Base-by-base conservation (phyloP, 176 grass and related monocot genomes). In the Carex parvula region DNA sequence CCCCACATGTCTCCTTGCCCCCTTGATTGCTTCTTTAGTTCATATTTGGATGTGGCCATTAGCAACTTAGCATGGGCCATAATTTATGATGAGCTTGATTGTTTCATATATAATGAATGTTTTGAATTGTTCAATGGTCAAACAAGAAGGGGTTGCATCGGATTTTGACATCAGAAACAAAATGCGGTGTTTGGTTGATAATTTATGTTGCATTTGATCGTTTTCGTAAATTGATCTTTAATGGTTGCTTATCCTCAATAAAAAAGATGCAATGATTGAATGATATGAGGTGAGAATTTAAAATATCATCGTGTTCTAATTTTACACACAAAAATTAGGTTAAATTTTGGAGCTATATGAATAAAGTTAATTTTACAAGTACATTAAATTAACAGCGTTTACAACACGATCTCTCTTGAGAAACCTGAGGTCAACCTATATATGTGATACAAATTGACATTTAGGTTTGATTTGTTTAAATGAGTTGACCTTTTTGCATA, bases 101-200 rank as follows among this genome's bases (percentile, higher is more conserved):
- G 33, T 4, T 35, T 35, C 69, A 41, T 41, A 41, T 41, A 72
- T 35, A 35, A 35, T 48, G 70, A 50, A 72, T 72, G 69, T 50
- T 50, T 72, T 72, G 69, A 48, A 72, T 50, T 72, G 41, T 21
- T 72, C 41, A 46, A 72, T 48, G 41, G 41, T 72, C 69, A 72
- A 68, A 72, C 39, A 21, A 22, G 2, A 48, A 7, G 37, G 32
- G 18, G n/a, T 69, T 72, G 69, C 69, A 72, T 48, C 35, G 9
- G n/a, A 22, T 48, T 50, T 73, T 50, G 70, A 74, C 70, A 13
- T 74, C 5, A 48, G 10, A 24, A 50, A 11, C 20, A 24, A 46
- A 13, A 24, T 15, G 10, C 14, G 33, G n/a, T 72, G 69, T 21
- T 17, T 2, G 6, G 9, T 17, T n/a, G 46, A 12, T 6, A 39